Evolutionary conservation across 495 filamentous ascomycete genomes (phyloP).

Genomic region (Hyaloscypha finlandica): DNA sequence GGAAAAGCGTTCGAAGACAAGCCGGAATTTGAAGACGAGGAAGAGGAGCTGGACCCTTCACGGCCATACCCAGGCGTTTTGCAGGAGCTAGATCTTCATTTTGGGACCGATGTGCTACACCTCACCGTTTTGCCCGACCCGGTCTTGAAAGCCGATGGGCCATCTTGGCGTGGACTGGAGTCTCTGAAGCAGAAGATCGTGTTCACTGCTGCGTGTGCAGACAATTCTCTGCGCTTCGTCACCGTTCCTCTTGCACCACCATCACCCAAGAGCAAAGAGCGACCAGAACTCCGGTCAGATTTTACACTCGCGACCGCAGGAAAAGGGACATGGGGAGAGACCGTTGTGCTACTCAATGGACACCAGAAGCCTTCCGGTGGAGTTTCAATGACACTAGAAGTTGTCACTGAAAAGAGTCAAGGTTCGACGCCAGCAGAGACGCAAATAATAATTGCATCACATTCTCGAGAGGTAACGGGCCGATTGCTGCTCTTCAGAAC

Average conservation of each 20-base stretch:
- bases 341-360: constrained; percentile 55
- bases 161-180: constrained; percentile 50
- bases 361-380: constrained; percentile 64
- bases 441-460: constrained; percentile 47
- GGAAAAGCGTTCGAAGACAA: constrained; percentile 52
- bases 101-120: constrained; percentile 62
- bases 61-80: constrained; percentile 55
- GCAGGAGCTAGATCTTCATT: constrained; percentile 67
- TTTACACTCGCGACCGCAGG: constrained; percentile 48
- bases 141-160: constrained; percentile 43
- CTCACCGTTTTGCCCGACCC: constrained; percentile 60
- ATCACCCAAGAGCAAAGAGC: constrained; percentile 57
- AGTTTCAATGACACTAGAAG: constrained; percentile 66
- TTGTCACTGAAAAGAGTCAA: constrained; percentile 41
- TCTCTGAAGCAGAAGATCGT: constrained; percentile 67
- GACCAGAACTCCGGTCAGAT: constrained; percentile 46
- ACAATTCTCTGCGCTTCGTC: constrained; percentile 66
- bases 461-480: constrained; percentile 57
- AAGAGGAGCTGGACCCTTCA: constrained; percentile 50
- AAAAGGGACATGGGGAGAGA: constrained; percentile 62
- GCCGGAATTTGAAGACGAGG: constrained; percentile 56
- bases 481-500: constrained; percentile 47
- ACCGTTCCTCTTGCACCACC: constrained; percentile 75
- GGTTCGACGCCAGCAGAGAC: background rate
- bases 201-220: constrained; percentile 70